Evolutionary conservation across 148 eudicot species (phyloP).

Genomic region (Vaccinium vitisidaea): DNA sequence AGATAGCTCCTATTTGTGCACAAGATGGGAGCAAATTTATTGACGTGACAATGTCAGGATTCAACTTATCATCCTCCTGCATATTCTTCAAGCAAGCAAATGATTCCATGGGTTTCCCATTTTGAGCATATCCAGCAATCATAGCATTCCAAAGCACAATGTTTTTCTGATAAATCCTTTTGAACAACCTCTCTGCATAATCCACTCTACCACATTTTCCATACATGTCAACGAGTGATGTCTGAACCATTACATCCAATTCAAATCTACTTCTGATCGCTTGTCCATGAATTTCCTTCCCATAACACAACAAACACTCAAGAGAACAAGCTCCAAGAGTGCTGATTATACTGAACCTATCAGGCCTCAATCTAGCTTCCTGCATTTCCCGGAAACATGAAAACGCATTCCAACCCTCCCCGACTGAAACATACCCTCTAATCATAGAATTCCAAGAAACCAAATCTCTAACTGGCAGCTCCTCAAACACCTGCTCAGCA

Average conservation of each 20-base stretch:
- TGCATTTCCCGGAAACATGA: slow-evolving; percentile 20
- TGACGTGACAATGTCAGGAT: slow-evolving; percentile 50
- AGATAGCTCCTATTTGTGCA: slow-evolving; percentile 44
- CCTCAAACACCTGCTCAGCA: slow-evolving; percentile 46
- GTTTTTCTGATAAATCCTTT: slow-evolving; percentile 30
- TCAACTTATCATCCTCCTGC: slow-evolving; percentile 40
- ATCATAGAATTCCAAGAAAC: slow-evolving; percentile 85
- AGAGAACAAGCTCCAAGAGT: slow-evolving; percentile 59
- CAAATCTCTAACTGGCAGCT: slow-evolving; percentile 52
- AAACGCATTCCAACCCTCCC: slow-evolving; percentile 47
- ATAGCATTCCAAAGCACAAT: slow-evolving; percentile 61
- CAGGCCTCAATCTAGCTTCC: too few species aligned
- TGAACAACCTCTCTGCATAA: slow-evolving; percentile 45
- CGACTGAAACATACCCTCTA: slow-evolving; percentile 58
- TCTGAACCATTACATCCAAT: slow-evolving; percentile 52
- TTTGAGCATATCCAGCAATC: slow-evolving; percentile 48
- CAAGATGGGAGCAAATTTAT: slow-evolving; percentile 69
- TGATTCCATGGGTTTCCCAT: slow-evolving; percentile 33
- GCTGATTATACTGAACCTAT: slow-evolving; percentile 51
- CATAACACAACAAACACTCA: slow-evolving; percentile 34
- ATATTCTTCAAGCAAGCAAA: slow-evolving; percentile 54
- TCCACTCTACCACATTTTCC: slow-evolving; percentile 52
- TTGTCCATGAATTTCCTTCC: slow-evolving; percentile 65
- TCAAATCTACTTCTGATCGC: slow-evolving; percentile 44
- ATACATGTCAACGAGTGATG: slow-evolving; percentile 74